Percentiles rank a stretch among this genome's conserved stretches.
Conservation (phyloP, 352 stramenopile genomes). For the Aphanomyces invadans region DNA sequence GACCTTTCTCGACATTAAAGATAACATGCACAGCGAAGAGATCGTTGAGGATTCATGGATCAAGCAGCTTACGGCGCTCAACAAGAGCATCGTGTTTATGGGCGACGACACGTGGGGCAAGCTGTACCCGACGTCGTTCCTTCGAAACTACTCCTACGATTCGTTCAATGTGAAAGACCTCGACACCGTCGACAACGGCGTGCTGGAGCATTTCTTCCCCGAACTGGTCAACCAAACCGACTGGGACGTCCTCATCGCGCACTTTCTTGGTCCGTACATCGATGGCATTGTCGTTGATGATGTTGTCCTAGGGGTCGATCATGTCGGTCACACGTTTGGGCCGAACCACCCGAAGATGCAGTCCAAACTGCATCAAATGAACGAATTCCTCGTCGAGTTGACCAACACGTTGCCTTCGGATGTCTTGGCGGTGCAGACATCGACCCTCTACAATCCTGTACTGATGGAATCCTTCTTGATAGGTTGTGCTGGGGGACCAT, state of each 20-base stretch:
- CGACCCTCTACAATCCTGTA: slow-evolving; percentile 4
- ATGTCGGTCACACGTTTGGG: slow-evolving; percentile 97
- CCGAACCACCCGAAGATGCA: slow-evolving; percentile 92
- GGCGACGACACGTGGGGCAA: slow-evolving; percentile 98
- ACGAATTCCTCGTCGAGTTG: slow-evolving; percentile 76
- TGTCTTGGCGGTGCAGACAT: slow-evolving; percentile 26
- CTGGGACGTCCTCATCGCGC: slow-evolving; percentile 78
- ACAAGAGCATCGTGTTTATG: slow-evolving; percentile 90
- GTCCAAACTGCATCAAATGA: slow-evolving; percentile 94
- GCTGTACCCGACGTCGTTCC: slow-evolving; percentile 89
- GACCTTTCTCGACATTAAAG: slow-evolving; percentile 96
- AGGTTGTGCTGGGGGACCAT: slow-evolving; percentile 95
- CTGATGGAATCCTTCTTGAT: slow-evolving; percentile 60
- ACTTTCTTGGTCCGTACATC: slow-evolving; percentile 43
- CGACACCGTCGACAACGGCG: slow-evolving; percentile 95
- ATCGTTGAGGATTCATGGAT: slow-evolving; percentile 97
- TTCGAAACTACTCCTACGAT: slow-evolving; percentile 90
- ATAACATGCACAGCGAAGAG: slow-evolving; percentile 86
- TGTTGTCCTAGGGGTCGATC: slow-evolving; percentile 89
- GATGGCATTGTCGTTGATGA: not conserved
- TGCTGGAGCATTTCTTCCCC: slow-evolving; percentile 61
- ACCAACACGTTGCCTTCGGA: slow-evolving; percentile 53
- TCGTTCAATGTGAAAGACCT: slow-evolving; percentile 99
- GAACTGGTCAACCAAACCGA: slow-evolving; percentile 46
- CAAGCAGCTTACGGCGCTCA: slow-evolving; percentile 57